These are phyloP conservation scores for Artemisia tridentata DNA, from an alignment of 129 eudicot species.

Conservation along the genomic window DNA sequence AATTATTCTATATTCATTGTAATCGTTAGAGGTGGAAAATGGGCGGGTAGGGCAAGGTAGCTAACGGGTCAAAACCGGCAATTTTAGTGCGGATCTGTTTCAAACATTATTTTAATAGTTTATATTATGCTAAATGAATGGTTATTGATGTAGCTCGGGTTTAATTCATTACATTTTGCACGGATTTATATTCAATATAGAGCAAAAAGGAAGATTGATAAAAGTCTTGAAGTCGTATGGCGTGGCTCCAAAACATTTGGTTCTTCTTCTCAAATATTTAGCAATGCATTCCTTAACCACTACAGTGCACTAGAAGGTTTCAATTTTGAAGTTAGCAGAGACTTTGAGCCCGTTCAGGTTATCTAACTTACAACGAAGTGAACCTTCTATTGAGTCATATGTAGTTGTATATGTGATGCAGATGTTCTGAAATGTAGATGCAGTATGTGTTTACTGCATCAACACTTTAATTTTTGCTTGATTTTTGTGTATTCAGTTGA, in stretches of 20 bases:
- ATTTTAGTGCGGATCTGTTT: background rate
- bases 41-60: background rate
- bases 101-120: no score
- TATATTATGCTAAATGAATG: background rate
- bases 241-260: slow-evolving; percentile 92
- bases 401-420: no score
- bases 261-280: slow-evolving; percentile 74
- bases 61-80: background rate
- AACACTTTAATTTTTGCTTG: no score
- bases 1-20: slow-evolving; percentile 17
- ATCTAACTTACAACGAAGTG: slow-evolving; percentile 9
- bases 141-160: slow-evolving; percentile 60
- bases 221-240: slow-evolving; percentile 92
- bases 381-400: no score
- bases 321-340: slow-evolving; percentile 70
- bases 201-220: slow-evolving; percentile 70
- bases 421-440: no score
- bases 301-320: slow-evolving; percentile 83
- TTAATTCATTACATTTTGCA: slow-evolving; percentile 89
- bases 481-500: no score
- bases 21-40: background rate
- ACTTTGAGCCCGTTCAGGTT: slow-evolving; percentile 80
- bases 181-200: slow-evolving; percentile 92
- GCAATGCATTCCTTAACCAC: slow-evolving; percentile 77
- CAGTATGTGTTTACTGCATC: no score